Conservation (phyloP, 2,329 filamentous ascomycete species). For the Pleurostoma richardsiae region DNA sequence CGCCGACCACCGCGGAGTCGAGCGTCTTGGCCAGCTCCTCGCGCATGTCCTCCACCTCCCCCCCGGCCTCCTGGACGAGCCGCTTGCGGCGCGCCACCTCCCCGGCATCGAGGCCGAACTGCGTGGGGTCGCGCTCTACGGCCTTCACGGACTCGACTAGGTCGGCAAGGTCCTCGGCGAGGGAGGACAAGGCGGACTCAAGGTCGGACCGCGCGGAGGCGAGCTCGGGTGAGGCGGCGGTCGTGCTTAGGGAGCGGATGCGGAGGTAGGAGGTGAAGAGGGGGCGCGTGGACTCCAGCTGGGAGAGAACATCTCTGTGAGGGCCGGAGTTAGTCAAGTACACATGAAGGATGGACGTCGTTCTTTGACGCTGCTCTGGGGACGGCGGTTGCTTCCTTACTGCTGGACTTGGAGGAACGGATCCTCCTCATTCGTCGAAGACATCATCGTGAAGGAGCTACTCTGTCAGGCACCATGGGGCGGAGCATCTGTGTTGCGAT, state of each 20-base stretch:
- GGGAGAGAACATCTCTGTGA: conserved; percentile 76
- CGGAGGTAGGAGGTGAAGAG: conserved; percentile 93
- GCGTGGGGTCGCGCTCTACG: conserved; percentile 80
- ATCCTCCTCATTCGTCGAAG: conserved; percentile 62
- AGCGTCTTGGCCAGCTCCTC: conserved; percentile 67
- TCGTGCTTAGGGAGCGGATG: conserved; percentile 79
- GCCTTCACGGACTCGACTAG: conserved; percentile 82
- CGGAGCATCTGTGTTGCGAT: too few species aligned
- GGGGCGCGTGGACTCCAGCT: conserved; percentile 74
- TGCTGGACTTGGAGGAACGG: conserved; percentile 70
- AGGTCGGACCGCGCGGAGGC: conserved; percentile 71
- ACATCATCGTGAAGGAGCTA: conserved; percentile 50
- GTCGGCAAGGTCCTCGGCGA: conserved; percentile 82
- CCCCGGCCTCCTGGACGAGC: conserved; percentile 83
- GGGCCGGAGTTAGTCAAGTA: neutral
- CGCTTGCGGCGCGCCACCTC: conserved; percentile 77
- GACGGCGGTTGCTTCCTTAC: conserved; percentile 31
- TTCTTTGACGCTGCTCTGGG: conserved; percentile 1
- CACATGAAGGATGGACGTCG: conserved; percentile 1
- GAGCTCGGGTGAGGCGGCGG: conserved; percentile 75
- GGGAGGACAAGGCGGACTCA: conserved; percentile 56
- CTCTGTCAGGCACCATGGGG: conserved; percentile 3
- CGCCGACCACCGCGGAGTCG: conserved; percentile 24
- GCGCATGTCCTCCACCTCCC: conserved; percentile 85
- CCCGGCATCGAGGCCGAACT: conserved; percentile 77